Base-by-base conservation (phyloP, 441 rosid genomes). In the Geranium incanum region DNA sequence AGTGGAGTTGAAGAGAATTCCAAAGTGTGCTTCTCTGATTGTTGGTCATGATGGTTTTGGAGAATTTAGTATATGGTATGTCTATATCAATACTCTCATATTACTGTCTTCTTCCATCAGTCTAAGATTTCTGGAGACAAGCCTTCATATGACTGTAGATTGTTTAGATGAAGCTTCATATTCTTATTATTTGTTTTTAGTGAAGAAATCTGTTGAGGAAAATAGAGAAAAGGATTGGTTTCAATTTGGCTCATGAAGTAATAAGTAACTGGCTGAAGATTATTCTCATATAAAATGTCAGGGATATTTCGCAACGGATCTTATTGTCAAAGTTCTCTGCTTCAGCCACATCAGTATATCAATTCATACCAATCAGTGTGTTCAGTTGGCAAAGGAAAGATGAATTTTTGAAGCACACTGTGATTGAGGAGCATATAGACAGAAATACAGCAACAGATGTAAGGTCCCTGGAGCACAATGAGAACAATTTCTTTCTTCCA, bases 31-130 rank as follows among this genome's bases (percentile, higher is more conserved):
- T 66, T 74, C 78, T 81, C 83, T 90, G 11, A 79, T 92, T 66
- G 70, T 90, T 23, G 96, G 97, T 70, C 91, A 85, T 76, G 84
- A 87, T 77, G 95, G 89, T 78, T 77, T 80, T 70, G 96, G 92
- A 69, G 95, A 92, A 76, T 95, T 95, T 77, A 83, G 82, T 70
- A 7, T 95, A 75, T 92, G 99, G 98, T 95, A 88, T 9, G 85
- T 73, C 64, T 68, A 48, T 76, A 48, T 76, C 71, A 73, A 39
- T 6, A n/a, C 69, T 45, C 74, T 57, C n/a, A 23, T 38, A 63
- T 60, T 43, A 59, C 64, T 59, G 50, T 68, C 66, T 80, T 67
- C 52, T 23, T 75, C 73, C 18, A 16, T 74, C 9, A 4, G 62
- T 64, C 55, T 9, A 23, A 33, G 12, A 21, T 23, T 13, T 15